Evolutionary conservation across 2,329 filamentous ascomycete species (phyloP).

Genomic region (Ophiostoma tasmaniense): DNA sequence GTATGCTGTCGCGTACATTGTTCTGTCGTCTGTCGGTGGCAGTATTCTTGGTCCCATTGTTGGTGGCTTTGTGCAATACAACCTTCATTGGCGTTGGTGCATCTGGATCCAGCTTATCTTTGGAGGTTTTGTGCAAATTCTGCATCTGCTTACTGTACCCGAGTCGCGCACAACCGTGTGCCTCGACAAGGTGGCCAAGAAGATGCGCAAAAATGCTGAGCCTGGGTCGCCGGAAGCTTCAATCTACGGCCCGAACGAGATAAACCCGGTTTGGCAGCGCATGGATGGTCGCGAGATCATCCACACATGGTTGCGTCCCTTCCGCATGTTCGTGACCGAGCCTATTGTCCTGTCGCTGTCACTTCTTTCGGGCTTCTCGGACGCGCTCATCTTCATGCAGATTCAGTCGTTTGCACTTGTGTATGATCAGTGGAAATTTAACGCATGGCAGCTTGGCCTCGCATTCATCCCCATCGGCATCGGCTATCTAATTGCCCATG

Average conservation of each 20-base stretch:
- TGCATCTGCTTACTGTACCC: constrained; percentile 63
- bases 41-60: constrained; percentile 69
- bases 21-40: constrained; percentile 71
- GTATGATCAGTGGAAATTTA: constrained; percentile 59
- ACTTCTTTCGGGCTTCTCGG: constrained; percentile 62
- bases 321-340: constrained; percentile 65
- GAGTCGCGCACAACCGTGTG: constrained; percentile 71
- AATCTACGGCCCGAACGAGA: constrained; percentile 65
- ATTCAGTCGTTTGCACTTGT: constrained; percentile 63
- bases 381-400: constrained; percentile 71
- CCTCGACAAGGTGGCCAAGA: constrained; percentile 72
- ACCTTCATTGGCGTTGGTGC: constrained; percentile 55
- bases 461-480: constrained; percentile 58
- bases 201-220: constrained; percentile 53
- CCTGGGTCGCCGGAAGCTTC: constrained; percentile 33
- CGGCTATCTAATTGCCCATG: constrained; percentile 56
- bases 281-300: constrained; percentile 51
- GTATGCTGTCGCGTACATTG: constrained; percentile 66
- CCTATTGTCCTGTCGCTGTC: constrained; percentile 65
- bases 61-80: constrained; percentile 65
- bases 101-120: constrained; percentile 85
- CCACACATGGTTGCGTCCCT: constrained; percentile 53
- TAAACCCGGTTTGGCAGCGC: constrained; percentile 50
- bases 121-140: constrained; percentile 56
- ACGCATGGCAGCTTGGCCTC: constrained; percentile 46